phyloP scores from a whole-genome alignment of 2,329 filamentous ascomycete genomes.

The Pseudovirgaria hyperparasitica region DNA sequence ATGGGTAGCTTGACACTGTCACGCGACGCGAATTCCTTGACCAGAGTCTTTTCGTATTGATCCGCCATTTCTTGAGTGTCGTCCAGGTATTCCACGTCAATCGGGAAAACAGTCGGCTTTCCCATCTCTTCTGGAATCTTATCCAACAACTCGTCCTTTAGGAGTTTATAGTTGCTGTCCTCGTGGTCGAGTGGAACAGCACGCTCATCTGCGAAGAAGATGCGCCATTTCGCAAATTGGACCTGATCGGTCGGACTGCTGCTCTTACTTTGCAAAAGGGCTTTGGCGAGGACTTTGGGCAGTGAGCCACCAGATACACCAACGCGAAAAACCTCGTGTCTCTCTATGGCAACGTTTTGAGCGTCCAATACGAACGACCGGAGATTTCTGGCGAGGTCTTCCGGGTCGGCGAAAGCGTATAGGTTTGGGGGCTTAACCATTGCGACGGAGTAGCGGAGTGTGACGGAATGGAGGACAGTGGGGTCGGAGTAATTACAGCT shows the following conservation, averaged over 20 bases:
- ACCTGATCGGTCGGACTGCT: slow-evolving; percentile 47
- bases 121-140: slow-evolving; percentile 62
- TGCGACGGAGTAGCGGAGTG: no score
- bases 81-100: slow-evolving; percentile 55
- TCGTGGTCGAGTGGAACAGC: slow-evolving; percentile 81
- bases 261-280: slow-evolving; percentile 51
- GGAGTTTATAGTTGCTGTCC: slow-evolving; percentile 85
- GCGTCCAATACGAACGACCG: slow-evolving; percentile 70
- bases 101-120: slow-evolving; percentile 63
- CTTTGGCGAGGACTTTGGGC: slow-evolving; percentile 74
- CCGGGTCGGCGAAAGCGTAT: slow-evolving; percentile 62
- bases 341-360: slow-evolving; percentile 66
- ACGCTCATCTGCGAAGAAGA: slow-evolving; percentile 97
- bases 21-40: slow-evolving; percentile 74
- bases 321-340: slow-evolving; percentile 79
- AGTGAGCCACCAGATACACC: slow-evolving; percentile 90
- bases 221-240: slow-evolving; percentile 81
- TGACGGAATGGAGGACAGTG: slow-evolving; percentile 1
- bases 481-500: slow-evolving; percentile 1
- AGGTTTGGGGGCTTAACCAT: slow-evolving; percentile 44
- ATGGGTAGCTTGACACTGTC: slow-evolving; percentile 91
- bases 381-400: slow-evolving; percentile 62
- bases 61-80: slow-evolving; percentile 89
- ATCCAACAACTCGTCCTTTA: slow-evolving; percentile 78
- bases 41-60: slow-evolving; percentile 80